These are phyloP conservation scores for Penicillium sp. DNA, from an alignment of 2,329 filamentous ascomycete genomes.

Conservation along the genomic window DNA sequence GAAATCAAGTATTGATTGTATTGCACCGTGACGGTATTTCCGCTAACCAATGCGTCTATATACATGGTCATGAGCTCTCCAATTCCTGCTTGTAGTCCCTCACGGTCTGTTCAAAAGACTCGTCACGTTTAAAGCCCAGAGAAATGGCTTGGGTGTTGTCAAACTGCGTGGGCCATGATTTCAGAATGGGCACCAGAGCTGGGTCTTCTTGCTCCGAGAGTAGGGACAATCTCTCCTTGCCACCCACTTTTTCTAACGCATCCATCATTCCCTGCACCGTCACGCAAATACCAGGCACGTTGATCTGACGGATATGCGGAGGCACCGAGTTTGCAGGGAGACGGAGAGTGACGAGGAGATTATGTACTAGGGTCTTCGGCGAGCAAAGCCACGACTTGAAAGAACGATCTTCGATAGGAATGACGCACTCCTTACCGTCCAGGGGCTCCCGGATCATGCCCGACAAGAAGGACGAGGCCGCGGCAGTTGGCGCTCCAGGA, in stretches of 20 bases:
- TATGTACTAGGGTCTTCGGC: conserved; percentile 53
- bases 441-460: conserved; percentile 65
- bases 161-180: conserved; percentile 57
- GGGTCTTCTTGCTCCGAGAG: conserved; percentile 54
- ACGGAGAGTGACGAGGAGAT: conserved; percentile 52
- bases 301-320: conserved; percentile 51
- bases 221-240: conserved; percentile 50
- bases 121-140: conserved; percentile 53
- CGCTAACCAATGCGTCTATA: neutral
- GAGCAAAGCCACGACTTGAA: conserved; percentile 57
- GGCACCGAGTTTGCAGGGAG: conserved; percentile 43
- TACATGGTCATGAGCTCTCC: conserved; percentile 10
- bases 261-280: conserved; percentile 58
- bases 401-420: conserved; percentile 50
- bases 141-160: conserved; percentile 52
- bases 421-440: conserved; percentile 52
- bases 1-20: neutral
- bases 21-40: neutral
- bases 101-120: conserved; percentile 55
- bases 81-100: conserved; percentile 52
- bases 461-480: conserved; percentile 61
- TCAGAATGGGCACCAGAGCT: conserved; percentile 52
- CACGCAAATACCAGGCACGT: conserved; percentile 55
- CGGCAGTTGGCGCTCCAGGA: conserved; percentile 58
- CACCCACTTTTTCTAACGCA: conserved; percentile 55